These are phyloP conservation scores for Pseudocercospora musae DNA, from an alignment of 2,329 filamentous ascomycete species.

Conservation along the genomic window DNA sequence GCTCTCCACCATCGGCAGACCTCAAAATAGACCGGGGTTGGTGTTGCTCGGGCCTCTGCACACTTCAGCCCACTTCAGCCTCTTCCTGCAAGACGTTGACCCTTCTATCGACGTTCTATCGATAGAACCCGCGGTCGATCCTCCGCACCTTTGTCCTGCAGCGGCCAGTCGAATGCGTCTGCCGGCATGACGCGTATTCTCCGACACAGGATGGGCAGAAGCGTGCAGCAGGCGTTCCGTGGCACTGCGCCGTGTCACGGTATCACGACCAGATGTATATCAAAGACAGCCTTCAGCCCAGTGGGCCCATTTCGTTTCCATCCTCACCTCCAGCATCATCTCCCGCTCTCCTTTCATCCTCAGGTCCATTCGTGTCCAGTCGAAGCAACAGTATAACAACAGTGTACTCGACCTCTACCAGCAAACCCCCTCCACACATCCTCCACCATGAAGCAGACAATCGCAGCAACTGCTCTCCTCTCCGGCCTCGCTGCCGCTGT, in stretches of 20 bases:
- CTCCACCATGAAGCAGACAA: constrained; percentile 15
- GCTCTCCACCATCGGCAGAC: background rate
- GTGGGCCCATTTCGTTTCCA: background rate
- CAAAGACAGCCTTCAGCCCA: background rate
- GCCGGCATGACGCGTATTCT: constrained; percentile 27
- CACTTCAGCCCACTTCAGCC: too few relatives aligned
- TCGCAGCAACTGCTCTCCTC: constrained; percentile 15
- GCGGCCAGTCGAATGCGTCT: background rate
- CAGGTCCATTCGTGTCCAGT: background rate
- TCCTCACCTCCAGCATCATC: background rate
- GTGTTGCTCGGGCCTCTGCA: too few relatives aligned
- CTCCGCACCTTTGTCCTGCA: constrained; percentile 3
- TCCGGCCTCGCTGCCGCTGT: constrained; percentile 15
- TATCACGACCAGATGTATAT: background rate
- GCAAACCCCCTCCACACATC: background rate
- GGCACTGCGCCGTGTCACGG: constrained; percentile 3
- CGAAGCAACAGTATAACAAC: background rate
- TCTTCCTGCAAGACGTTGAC: background rate
- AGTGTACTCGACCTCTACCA: background rate
- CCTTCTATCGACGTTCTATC: background rate
- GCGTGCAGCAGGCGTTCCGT: background rate
- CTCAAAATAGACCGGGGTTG: constrained; percentile 4
- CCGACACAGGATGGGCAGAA: constrained; percentile 9
- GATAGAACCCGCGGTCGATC: background rate
- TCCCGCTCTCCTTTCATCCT: background rate